Evolutionary conservation across 208 protist genomes (phyloP).

Genomic region (Crithidia sp.): DNA sequence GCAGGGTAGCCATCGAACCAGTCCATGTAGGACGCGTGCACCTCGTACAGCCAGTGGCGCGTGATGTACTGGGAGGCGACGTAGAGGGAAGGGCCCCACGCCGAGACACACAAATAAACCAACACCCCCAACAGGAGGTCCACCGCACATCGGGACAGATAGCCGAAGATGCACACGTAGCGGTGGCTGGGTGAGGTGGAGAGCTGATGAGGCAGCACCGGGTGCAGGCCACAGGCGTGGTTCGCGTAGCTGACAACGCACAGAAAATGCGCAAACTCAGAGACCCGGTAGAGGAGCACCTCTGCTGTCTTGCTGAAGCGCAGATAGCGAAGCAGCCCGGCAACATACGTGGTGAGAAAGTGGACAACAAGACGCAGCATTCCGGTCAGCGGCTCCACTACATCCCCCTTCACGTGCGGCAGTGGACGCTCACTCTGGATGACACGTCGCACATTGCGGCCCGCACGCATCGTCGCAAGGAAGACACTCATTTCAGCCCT

Average conservation of each 20-base stretch:
- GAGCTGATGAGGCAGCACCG: conserved; percentile 62
- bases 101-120: conserved; percentile 52
- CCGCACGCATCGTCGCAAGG: conserved; percentile 51
- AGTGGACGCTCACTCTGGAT: conserved; percentile 31
- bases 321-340: conserved; percentile 36
- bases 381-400: conserved; percentile 27
- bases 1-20: conserved; percentile 95
- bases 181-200: conserved; percentile 26
- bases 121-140: conserved; percentile 70
- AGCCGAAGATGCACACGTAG: conserved; percentile 67
- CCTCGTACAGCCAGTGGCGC: conserved; percentile 67
- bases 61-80: conserved; percentile 41
- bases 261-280: conserved; percentile 73
- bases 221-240: conserved; percentile 77
- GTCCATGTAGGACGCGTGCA: conserved; percentile 86
- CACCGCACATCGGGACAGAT: conserved; percentile 60
- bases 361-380: conserved; percentile 19
- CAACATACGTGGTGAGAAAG: conserved; percentile 27
- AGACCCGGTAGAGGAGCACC: conserved; percentile 37
- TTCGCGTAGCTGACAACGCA: conserved; percentile 54
- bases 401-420: not conserved
- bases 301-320: conserved; percentile 44
- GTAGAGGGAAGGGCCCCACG: conserved; percentile 52
- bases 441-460: conserved; percentile 47
- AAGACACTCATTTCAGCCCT: conserved; percentile 62